Base-by-base conservation (phyloP, 108 stramenopile species). In the Nitzschia sp. region DNA sequence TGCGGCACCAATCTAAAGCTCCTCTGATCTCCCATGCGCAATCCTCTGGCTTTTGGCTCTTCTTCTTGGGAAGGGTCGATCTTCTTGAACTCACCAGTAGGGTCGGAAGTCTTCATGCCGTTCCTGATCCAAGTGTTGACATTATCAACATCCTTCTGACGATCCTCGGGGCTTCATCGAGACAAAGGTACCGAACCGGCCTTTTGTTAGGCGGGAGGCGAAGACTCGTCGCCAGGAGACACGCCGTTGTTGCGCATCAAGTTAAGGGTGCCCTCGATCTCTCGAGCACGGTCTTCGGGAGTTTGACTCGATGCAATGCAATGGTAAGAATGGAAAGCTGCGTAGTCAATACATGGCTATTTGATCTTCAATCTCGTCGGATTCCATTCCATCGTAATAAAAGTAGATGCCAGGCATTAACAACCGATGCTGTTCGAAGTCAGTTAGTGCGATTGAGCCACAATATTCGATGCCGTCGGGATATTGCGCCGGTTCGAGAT, bases 171-270 rank as follows among this genome's bases (percentile, higher is more conserved):
- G 28, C 56, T 49, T 26, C 68, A 17, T 28, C 28, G 42, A 13
- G 66, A 25, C 19, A 70, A 19, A 18, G 68, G 69, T 33, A 78
- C 29, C 1, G 64, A 66, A 3, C 25, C 34, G 2, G 66, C 18
- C 26, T 33, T 48, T 2, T 53, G 24, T n/a, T 51, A 64, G 3
- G 21, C 32, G 1, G 71, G 58, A 9, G 38, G 38, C 38, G 13
- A 13, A 2, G 59, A 8, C 42, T 23, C 54, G 51, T 31, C 42
- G 23, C 51, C 62, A 21, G 71, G 71, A 9, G 27, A 31, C 23
- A 54, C 30, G 11, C 57, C 72, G 54, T 69, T 68, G 56, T 63
- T 32, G 1, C 81, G 42, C n/a, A 76, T 48, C 75, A 70, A 81
- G 46, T 75, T 51, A 32, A 81, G 46, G 27, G 63, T 42, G 25